Conservation (phyloP, 495 filamentous ascomycete genomes). For the Bombardia bombarda region DNA sequence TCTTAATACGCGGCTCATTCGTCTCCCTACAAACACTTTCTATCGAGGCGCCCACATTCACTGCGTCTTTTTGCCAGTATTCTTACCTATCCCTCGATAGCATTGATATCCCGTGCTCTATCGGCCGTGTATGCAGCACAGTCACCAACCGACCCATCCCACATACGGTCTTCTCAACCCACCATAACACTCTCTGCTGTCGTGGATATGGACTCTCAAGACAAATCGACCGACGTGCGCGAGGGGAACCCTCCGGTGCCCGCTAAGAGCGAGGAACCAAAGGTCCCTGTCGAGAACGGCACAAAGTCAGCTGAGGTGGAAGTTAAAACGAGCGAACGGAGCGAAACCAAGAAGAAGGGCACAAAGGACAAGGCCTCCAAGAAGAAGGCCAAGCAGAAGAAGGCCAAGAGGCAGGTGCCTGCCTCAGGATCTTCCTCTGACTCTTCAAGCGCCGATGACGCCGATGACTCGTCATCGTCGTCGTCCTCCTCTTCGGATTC, state of each 20-base stretch:
- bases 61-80: too few relatives aligned
- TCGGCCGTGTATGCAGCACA: too few relatives aligned
- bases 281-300: conserved; percentile 15
- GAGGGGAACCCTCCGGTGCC: conserved; percentile 12
- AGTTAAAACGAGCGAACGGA: conserved; percentile 14
- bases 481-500: conserved; percentile 25
- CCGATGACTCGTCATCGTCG: too few relatives aligned
- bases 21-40: too few relatives aligned
- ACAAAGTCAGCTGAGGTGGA: conserved; percentile 12
- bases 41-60: too few relatives aligned
- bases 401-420: conserved; percentile 31
- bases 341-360: conserved; percentile 27
- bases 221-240: conserved; percentile 15
- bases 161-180: too few relatives aligned
- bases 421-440: conserved; percentile 21
- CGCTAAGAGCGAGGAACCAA: conserved; percentile 15
- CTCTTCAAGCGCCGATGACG: conserved; percentile 20
- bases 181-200: background rate
- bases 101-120: too few relatives aligned
- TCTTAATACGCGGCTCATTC: too few relatives aligned
- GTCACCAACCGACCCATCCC: too few relatives aligned
- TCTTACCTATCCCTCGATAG: too few relatives aligned
- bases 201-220: conserved; percentile 15
- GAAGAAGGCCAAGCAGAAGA: conserved; percentile 32
- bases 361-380: conserved; percentile 28